Percentiles rank a stretch among this genome's conserved stretches.
Conservation (phyloP, 305 asterid genomes). For the Fraxinus paxiana region DNA sequence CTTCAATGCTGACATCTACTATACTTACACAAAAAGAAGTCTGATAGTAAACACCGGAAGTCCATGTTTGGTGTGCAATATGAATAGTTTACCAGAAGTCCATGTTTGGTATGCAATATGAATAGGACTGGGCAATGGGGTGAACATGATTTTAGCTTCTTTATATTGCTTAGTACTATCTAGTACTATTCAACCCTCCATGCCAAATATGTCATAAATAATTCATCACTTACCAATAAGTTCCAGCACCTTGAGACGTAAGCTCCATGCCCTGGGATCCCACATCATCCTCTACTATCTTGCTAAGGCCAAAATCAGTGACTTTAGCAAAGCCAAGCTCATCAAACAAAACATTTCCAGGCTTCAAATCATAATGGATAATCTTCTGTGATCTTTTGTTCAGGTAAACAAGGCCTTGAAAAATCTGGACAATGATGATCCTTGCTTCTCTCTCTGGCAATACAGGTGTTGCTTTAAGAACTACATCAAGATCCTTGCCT, state of each 20-base stretch:
- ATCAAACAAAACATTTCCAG: slow-evolving; percentile 94
- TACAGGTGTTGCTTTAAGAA: slow-evolving; percentile 78
- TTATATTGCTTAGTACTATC: background rate
- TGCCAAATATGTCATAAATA: background rate
- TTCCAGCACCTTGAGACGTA: slow-evolving; percentile 98
- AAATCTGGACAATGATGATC: slow-evolving; percentile 81
- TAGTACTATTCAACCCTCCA: background rate
- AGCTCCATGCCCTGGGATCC: slow-evolving; percentile 99
- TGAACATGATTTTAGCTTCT: background rate
- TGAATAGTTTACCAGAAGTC: background rate
- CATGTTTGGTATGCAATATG: background rate
- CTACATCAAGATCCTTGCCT: slow-evolving; percentile 99
- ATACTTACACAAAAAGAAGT: background rate
- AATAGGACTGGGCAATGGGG: background rate
- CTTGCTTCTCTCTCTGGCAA: slow-evolving; percentile 91
- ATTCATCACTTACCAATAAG: slow-evolving; percentile 75
- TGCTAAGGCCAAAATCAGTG: slow-evolving; percentile 98
- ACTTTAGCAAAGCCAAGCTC: slow-evolving; percentile 82
- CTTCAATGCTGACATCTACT: background rate
- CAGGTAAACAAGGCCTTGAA: slow-evolving; percentile 89
- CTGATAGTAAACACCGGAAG: background rate
- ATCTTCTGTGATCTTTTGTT: slow-evolving; percentile 87
- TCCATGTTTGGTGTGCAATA: background rate
- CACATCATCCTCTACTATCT: slow-evolving; percentile 93
- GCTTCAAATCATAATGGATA: slow-evolving; percentile 96